Evolutionary conservation across 352 stramenopile genomes (phyloP), one percentile per base, ranked within the genome.

Genomic region (Phytophthora nicotianae): DNA sequence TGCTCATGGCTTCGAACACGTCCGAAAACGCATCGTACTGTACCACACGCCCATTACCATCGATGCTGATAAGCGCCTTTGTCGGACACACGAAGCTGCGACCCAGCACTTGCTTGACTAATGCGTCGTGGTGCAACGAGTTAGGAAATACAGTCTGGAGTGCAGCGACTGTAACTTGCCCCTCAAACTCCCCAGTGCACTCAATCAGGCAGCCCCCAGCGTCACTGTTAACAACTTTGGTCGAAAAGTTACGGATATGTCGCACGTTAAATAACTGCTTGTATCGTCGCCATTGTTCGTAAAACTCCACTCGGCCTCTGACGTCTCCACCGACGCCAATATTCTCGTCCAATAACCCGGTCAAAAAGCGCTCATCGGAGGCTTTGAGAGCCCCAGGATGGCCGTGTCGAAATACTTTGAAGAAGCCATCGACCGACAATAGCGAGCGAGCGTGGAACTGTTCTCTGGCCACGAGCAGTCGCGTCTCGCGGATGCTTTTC

Each of bases 271-370:
- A 74, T 27, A 81, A 23, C n/a, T 62, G 40, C 55, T 78, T 84
- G 66, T 82, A 83, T 32, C 65, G 62, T 3, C 48, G 58, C 77
- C 77, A 81, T 51, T 84, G 75, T 42, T 81, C 70, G 17, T 78
- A 67, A 24, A 87, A 75, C 5, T 63, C 45, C 0, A 35, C 40
- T 27, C 58, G n/a, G 1, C 70, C 74, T 11, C 6, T 40, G n/a
- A 61, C 35, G 19, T 48, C 38, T 13, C 58, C 52, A 1, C 57
- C 67, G 17, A 81, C 57, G 11, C 20, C 19, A 23, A 83, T 41
- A 16, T 79, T 42, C 11, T 59, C 17, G n/a, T 69, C 65, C 23
- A 81, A 17, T 11, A 65, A 32, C 11, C 42, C 26, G 0, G 24
- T 16, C 23, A 83, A 48, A 54, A 74, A 81, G 10, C 20, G 61